Evolutionary conservation across 2,329 filamentous ascomycete species (phyloP), one percentile per base, ranked within the genome.

Genomic region (Pyricularia pennisetigena): DNA sequence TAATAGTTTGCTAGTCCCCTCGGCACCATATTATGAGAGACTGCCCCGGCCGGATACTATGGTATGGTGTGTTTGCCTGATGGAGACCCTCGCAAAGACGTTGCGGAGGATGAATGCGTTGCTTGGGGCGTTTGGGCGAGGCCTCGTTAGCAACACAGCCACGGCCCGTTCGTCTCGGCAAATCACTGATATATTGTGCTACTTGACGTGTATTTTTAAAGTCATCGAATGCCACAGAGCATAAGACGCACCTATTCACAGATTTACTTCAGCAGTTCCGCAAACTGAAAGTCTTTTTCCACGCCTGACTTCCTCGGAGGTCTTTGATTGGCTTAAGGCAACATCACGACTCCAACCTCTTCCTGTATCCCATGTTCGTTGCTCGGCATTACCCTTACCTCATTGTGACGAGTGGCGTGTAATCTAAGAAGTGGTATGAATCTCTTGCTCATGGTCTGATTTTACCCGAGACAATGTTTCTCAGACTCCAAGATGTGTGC

Each of bases 1-100:
- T 62, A 59, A 30, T 67, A 16, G n/a, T 28, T 67, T 67, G 54
- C 57, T 67, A 67, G 66, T 67, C 54, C 66, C 30, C 54, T 67
- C 65, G 65, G 10, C 64, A 26, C 24, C 64, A n/a, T 20, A 26
- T 49, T n/a, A 9, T 29, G 64, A 65, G 64, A 35, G 41, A 30
- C 14, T 49, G n/a, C 30, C 10, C n/a, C 23, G 30, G 64, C 6
- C 30, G 29, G 9, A 14, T 26, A 12, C 24, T 12, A 20, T 41
- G 12, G 3, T 26, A 24, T 24, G 23, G 64, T 30, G 32, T 65
- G 14, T 26, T 35, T 65, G 10, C 10, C 32, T 14, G n/a, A 20
- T 28, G 23, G n/a, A n/a, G 8, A 26, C 14, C 64, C 30, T 9
- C 30, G 23, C 57, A 61, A 28, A 14, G 23, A 61, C 14, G 16